A percentile compares a stretch with the other conserved stretches of the same genome.
These are phyloP conservation scores for Lodderomyces orthopsilosis DNA, from an alignment of 1,139 yeast species.

Conservation along the genomic window DNA sequence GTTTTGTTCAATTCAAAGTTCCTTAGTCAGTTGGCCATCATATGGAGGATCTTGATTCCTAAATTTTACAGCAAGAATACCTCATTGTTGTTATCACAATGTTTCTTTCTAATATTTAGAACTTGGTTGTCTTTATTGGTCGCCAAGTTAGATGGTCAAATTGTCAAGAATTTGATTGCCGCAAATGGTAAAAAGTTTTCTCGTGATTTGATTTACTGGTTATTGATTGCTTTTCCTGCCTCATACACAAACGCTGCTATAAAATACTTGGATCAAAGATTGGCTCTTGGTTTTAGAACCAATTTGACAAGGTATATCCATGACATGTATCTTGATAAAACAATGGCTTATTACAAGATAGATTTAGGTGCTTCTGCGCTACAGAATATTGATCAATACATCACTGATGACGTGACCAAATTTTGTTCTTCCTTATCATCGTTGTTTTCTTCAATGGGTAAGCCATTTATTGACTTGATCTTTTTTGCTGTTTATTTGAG, in stretches of 20 bases:
- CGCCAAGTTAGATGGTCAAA: slow-evolving; percentile 88
- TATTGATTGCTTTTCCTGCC: slow-evolving; percentile 88
- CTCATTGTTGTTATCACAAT: slow-evolving; percentile 64
- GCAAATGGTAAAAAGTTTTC: slow-evolving; percentile 75
- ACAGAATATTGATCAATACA: slow-evolving; percentile 67
- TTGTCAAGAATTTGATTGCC: slow-evolving; percentile 84
- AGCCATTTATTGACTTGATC: slow-evolving; percentile 85
- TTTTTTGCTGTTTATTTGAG: slow-evolving; percentile 83
- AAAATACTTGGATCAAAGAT: slow-evolving; percentile 71
- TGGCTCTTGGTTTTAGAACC: slow-evolving; percentile 82
- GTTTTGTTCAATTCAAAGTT: slow-evolving; percentile 60
- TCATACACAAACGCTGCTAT: slow-evolving; percentile 91
- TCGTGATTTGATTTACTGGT: slow-evolving; percentile 81
- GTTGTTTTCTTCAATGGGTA: slow-evolving; percentile 84
- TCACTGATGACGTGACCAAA: slow-evolving; percentile 79
- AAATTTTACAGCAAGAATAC: slow-evolving; percentile 67
- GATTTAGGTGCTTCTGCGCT: slow-evolving; percentile 45
- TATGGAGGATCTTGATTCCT: slow-evolving; percentile 83
- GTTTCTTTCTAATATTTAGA: slow-evolving; percentile 71
- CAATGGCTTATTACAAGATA: slow-evolving; percentile 78
- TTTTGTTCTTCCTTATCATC: slow-evolving; percentile 84
- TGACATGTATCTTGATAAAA: slow-evolving; percentile 80
- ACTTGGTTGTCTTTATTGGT: slow-evolving; percentile 86
- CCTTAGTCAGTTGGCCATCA: slow-evolving; percentile 67
- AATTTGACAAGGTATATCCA: slow-evolving; percentile 83